A percentile compares a stretch with the other conserved stretches of the same genome.
Conservation (phyloP, 1,139 yeast genomes). For the Nadsonia starkeyi-henricii region DNA sequence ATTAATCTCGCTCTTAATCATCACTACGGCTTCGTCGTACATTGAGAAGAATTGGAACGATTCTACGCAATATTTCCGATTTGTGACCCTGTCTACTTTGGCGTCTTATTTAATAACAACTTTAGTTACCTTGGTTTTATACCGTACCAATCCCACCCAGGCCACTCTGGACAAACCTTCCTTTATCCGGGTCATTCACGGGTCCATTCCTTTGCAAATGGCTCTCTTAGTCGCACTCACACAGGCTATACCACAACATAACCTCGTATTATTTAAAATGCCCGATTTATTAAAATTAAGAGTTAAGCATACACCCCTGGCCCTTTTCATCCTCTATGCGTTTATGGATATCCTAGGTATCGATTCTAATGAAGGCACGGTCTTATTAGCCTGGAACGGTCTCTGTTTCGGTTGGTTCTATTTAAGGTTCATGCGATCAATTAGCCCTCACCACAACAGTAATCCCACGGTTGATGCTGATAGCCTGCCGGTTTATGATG, state of each 20-base stretch:
- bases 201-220: not conserved
- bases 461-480: too few relatives aligned
- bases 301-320: not conserved
- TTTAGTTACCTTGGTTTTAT: not conserved
- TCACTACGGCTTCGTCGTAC: not conserved
- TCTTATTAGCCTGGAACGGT: not conserved
- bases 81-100: not conserved
- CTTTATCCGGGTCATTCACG: not conserved
- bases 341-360: not conserved
- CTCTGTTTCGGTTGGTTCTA: not conserved
- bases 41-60: not conserved
- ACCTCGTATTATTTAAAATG: not conserved
- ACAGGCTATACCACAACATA: not conserved
- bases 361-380: not conserved
- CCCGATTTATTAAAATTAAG: not conserved
- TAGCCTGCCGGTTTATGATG: too few relatives aligned
- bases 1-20: not conserved
- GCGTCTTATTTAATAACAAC: not conserved
- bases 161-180: not conserved
- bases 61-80: not conserved
- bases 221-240: not conserved
- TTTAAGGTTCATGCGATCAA: not conserved
- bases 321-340: not conserved
- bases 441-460: too few relatives aligned
- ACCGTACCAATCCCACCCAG: not conserved